Conservation (phyloP, 2,329 filamentous ascomycete genomes). For the Fusarium robinianum region DNA sequence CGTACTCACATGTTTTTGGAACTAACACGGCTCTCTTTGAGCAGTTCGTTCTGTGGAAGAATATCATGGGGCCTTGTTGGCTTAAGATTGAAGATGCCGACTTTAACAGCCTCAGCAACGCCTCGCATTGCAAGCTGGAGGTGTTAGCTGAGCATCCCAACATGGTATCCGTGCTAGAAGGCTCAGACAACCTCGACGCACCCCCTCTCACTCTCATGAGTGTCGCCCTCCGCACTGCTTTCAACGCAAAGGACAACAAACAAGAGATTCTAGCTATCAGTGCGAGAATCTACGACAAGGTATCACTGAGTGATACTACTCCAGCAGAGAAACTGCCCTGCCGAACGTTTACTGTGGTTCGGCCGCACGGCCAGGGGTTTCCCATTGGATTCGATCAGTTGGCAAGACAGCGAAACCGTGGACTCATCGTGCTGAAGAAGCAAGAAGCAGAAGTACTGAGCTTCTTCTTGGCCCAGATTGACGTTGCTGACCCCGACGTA, state of each 20-base stretch:
- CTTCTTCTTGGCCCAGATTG: slow-evolving; percentile 87
- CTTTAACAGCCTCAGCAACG: slow-evolving; percentile 83
- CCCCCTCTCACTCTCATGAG: slow-evolving; percentile 97
- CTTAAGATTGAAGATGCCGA: slow-evolving; percentile 86
- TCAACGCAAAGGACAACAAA: slow-evolving; percentile 92
- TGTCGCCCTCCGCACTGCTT: slow-evolving; percentile 81
- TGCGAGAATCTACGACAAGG: slow-evolving; percentile 88
- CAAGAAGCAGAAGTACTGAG: slow-evolving; percentile 84
- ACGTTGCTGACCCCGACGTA: slow-evolving; percentile 88
- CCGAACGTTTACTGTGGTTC: slow-evolving; percentile 88
- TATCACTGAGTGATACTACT: slow-evolving; percentile 84
- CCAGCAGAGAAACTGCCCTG: slow-evolving; percentile 86
- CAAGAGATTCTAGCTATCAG: slow-evolving; percentile 93
- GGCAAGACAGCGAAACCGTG: slow-evolving; percentile 71
- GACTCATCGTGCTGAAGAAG: slow-evolving; percentile 78
- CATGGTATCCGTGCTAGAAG: slow-evolving; percentile 71
- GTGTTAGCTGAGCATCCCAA: slow-evolving; percentile 79
- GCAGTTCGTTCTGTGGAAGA: slow-evolving; percentile 98
- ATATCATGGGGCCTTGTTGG: slow-evolving; percentile 99
- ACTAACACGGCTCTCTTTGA: slow-evolving; percentile 93
- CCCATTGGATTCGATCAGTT: slow-evolving; percentile 86
- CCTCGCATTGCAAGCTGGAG: slow-evolving; percentile 96
- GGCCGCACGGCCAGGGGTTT: slow-evolving; percentile 75
- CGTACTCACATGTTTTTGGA: slow-evolving; percentile 93
- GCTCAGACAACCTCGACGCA: slow-evolving; percentile 79